A percentile compares a stretch with the other conserved stretches of the same genome.
These are phyloP conservation scores for Ophiostoma sp. DNA, from an alignment of 2,329 filamentous ascomycete species.

Conservation along the genomic window DNA sequence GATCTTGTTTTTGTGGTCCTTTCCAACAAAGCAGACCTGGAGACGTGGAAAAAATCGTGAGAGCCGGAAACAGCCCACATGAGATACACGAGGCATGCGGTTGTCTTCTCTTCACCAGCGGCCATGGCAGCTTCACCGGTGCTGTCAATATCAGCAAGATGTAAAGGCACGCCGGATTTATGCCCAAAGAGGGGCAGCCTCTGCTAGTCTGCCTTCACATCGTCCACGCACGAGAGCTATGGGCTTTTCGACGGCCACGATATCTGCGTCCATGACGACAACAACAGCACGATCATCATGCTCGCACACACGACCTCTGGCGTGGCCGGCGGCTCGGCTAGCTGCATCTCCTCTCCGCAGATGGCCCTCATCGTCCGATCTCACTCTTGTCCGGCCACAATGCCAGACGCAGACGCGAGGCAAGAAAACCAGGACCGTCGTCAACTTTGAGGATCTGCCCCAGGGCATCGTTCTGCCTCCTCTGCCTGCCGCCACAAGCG, in stretches of 20 bases:
- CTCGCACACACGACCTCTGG: not conserved
- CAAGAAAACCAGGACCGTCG: slow-evolving; percentile 56
- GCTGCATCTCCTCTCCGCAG: not conserved
- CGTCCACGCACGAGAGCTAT: not conserved
- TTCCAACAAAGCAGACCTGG: not conserved
- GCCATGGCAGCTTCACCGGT: slow-evolving; percentile 17
- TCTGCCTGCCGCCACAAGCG: not conserved
- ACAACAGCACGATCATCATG: not conserved
- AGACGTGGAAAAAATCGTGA: not conserved
- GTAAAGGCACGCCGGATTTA: no score
- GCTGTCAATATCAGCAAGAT: not conserved
- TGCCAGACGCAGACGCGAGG: slow-evolving; percentile 44
- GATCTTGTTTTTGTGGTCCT: slow-evolving; percentile 4
- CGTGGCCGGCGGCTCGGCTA: not conserved
- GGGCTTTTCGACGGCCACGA: not conserved
- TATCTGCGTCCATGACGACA: not conserved
- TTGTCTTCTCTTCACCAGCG: not conserved
- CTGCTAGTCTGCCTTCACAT: not conserved
- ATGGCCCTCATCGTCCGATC: not conserved
- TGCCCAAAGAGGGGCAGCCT: not conserved
- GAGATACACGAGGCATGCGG: slow-evolving; percentile 7
- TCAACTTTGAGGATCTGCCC: slow-evolving; percentile 58
- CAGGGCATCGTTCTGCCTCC: slow-evolving; percentile 54
- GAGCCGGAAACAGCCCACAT: slow-evolving; percentile 12
- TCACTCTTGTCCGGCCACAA: not conserved